Percentiles rank a stretch among this genome's conserved stretches.
Evolutionary conservation across 2,329 filamentous ascomycete genomes (phyloP).

Genomic region (Cordyceps cicadae): DNA sequence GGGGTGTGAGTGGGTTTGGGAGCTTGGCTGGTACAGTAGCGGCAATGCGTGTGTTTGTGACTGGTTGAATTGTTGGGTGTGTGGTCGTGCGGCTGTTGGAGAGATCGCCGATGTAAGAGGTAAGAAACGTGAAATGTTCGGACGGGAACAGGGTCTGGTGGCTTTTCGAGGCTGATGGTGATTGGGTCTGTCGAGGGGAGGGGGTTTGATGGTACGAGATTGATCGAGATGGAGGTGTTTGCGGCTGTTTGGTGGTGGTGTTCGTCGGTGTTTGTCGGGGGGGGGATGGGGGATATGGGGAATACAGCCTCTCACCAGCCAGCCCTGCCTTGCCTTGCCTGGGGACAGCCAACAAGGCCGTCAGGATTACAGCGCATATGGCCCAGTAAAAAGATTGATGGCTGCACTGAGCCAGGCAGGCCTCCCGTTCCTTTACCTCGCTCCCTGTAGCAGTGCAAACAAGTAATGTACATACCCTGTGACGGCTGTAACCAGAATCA

Average conservation of each 20-base stretch:
- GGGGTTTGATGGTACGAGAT: background rate
- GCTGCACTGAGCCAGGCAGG: too few relatives aligned
- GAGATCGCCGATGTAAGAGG: background rate
- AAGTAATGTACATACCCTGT: too few relatives aligned
- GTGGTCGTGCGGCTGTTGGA: background rate
- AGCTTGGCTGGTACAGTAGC: background rate
- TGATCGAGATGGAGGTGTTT: background rate
- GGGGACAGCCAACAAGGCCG: too few relatives aligned
- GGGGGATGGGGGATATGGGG: too few relatives aligned
- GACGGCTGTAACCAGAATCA: too few relatives aligned
- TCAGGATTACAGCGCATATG: too few relatives aligned
- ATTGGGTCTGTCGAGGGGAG: background rate
- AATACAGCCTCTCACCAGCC: too few relatives aligned
- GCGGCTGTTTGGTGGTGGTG: background rate
- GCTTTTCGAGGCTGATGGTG: background rate
- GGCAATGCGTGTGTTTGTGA: background rate
- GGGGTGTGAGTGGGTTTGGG: background rate
- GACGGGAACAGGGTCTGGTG: background rate
- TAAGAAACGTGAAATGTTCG: background rate
- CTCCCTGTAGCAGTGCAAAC: too few relatives aligned
- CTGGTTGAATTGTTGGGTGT: conserved; percentile 5
- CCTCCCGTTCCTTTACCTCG: too few relatives aligned
- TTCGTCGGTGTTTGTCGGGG: background rate
- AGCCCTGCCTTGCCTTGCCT: too few relatives aligned
- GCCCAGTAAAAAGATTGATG: too few relatives aligned